Base-by-base conservation (phyloP, 2,329 filamentous ascomycete genomes). In the Diaporthe citrichinensis region DNA sequence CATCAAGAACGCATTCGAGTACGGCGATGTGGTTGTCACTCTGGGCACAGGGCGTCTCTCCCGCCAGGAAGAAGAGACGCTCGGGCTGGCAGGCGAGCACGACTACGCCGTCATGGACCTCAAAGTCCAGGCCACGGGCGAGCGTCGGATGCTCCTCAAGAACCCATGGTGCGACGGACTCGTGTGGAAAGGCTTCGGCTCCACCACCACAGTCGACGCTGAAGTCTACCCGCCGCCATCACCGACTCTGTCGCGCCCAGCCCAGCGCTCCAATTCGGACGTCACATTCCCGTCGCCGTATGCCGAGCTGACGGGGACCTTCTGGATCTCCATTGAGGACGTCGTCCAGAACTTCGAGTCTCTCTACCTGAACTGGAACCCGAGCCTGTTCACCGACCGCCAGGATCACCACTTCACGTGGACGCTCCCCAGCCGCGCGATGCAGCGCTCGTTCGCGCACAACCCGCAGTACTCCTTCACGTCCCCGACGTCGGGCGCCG, bases 361-460 rank as follows among this genome's bases (percentile, higher is more conserved):
- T 25, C 91, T 99, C 79, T 99, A 98, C 83, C 88, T 99, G 73
- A 99, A 98, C 84, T 99, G 97, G 97, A 98, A 98, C 78, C 96
- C 97, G 0, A 89, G 90, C 0, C 87, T 98, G 0, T 99, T 99
- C 84, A 87, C 87, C 2, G 86, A 94, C 81, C 92, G 96, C 12
- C 93, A 98, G 83, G 96, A 99, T 80, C 92, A 96, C 74, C 97
- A 99, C 84, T 98, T 98, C 81, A 88, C 89, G 2, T 99, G 97
- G 97, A 89, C 93, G 2, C 85, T 91, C 49, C 85, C 88, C 28
- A 82, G 82, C 41, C 82, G 84, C 57, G 87, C 85, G 55, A 85
- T 89, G 78, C 83, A 87, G 12, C 86, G 87, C n/a, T 91, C 90
- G 4, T 88, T 93, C 68, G 88, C 89, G 4, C 88, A 91, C 71